Evolutionary conservation across 805 yeast genomes (phyloP).

Genomic region (Metschnikowia matae): DNA sequence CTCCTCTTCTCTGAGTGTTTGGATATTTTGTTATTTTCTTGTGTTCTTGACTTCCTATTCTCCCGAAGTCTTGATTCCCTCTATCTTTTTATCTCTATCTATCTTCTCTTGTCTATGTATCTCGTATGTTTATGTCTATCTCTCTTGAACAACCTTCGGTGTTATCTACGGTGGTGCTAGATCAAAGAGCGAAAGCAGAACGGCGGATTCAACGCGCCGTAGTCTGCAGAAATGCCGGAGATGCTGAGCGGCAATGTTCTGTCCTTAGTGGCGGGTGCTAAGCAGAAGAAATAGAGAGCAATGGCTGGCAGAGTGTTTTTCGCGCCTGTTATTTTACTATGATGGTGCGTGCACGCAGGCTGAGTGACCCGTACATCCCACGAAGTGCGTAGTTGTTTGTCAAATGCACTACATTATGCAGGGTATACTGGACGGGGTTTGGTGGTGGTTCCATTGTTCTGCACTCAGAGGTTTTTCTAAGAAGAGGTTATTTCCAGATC

Average conservation of each 20-base stretch:
- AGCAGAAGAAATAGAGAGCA: constrained; percentile 2
- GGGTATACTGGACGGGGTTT: no score
- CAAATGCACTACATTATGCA: no score
- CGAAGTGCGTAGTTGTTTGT: background rate
- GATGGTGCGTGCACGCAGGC: background rate
- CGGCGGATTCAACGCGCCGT: background rate
- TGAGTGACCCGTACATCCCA: background rate
- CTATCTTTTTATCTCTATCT: background rate
- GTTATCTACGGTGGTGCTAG: background rate
- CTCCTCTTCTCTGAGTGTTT: background rate
- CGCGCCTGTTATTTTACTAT: background rate
- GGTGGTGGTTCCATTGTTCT: no score
- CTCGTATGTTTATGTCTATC: background rate
- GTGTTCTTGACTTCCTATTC: background rate
- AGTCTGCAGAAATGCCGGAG: background rate
- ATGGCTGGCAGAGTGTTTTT: background rate
- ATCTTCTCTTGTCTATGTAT: background rate
- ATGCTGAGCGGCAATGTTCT: background rate
- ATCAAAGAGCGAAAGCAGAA: background rate
- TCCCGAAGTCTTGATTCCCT: background rate
- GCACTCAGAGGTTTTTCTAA: no score
- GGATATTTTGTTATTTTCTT: background rate
- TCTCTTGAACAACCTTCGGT: background rate
- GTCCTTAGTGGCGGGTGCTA: constrained; percentile 2
- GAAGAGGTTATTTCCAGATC: no score